Percentiles rank a stretch among this genome's conserved stretches.
Evolutionary conservation across 805 yeast species (phyloP).

Genomic region (Lipomyces spencermartinsiae): DNA sequence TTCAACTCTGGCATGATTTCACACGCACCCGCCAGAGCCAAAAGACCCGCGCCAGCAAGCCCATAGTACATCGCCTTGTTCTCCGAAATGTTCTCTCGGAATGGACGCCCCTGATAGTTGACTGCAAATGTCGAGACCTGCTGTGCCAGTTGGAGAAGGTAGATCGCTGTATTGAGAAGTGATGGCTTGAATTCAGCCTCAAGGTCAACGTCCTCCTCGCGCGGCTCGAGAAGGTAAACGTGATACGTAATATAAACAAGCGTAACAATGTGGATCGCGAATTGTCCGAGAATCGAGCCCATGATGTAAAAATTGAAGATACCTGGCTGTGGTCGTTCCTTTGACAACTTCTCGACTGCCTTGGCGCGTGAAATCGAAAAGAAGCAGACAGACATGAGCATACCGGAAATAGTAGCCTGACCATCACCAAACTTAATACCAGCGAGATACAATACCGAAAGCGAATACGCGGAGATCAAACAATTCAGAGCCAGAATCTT

Average conservation of each 20-base stretch:
- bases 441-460: conserved; percentile 91
- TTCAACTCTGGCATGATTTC: conserved; percentile 94
- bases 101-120: conserved; percentile 96
- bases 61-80: conserved; percentile 98
- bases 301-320: conserved; percentile 93
- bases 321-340: conserved; percentile 96
- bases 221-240: conserved; percentile 88
- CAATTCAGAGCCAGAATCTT: conserved; percentile 96
- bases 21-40: conserved; percentile 90
- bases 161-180: conserved; percentile 92
- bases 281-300: conserved; percentile 97
- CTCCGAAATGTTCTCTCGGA: conserved; percentile 86
- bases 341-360: conserved; percentile 85
- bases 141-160: conserved; percentile 90
- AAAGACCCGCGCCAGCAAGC: conserved; percentile 82
- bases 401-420: conserved; percentile 96
- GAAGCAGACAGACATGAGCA: conserved; percentile 91
- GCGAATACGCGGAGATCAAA: conserved; percentile 93
- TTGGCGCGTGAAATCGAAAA: conserved; percentile 92
- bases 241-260: conserved; percentile 82
- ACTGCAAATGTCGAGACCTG: conserved; percentile 98
- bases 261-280: conserved; percentile 86
- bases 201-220: conserved; percentile 86
- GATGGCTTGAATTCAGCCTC: conserved; percentile 91
- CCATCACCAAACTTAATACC: conserved; percentile 99